Conservation (phyloP, 2,329 filamentous ascomycete genomes). For the Colletotrichum cuscutae region DNA sequence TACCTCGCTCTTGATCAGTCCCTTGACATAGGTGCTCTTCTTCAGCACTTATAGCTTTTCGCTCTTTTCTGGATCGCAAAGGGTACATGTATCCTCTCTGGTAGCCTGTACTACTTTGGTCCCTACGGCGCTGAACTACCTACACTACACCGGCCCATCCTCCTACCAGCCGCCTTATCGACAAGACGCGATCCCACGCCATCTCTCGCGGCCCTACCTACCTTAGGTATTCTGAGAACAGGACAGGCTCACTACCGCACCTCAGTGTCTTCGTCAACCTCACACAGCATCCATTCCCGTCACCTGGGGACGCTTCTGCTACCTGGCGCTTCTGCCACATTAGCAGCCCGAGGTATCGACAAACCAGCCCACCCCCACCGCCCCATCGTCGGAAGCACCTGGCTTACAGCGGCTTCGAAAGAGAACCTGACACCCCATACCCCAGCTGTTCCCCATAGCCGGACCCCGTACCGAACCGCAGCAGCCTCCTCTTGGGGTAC, state of each 20-base stretch:
- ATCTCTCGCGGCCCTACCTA: background rate
- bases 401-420: background rate
- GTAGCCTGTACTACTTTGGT: background rate
- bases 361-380: background rate
- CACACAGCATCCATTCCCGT: background rate
- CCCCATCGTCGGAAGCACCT: background rate
- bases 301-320: background rate
- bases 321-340: background rate
- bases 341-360: background rate
- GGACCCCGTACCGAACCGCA: constrained; percentile 3
- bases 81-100: background rate
- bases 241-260: background rate
- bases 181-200: background rate
- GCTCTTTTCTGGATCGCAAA: background rate
- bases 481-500: background rate
- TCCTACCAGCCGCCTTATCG: background rate
- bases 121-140: background rate
- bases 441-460: background rate
- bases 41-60: background rate
- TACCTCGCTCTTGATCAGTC: background rate
- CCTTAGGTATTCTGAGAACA: background rate
- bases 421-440: background rate
- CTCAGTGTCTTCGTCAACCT: background rate
- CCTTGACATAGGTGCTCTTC: background rate
- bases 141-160: background rate